Conservation (phyloP, 1,139 yeast genomes). For the Diutina catenulata region DNA sequence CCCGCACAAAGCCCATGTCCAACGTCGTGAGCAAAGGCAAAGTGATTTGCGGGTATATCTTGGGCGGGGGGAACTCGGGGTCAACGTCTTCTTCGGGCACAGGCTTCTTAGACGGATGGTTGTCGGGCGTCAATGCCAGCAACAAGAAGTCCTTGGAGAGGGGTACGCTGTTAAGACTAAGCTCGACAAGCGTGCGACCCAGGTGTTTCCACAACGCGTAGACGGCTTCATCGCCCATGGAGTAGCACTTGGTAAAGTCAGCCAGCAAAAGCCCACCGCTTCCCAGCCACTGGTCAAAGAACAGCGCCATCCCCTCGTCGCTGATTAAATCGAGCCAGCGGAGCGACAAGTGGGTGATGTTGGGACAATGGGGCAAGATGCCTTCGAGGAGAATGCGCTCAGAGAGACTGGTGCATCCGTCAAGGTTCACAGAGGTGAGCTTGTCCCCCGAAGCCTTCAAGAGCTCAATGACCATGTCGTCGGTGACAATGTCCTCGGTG, state of each 20-base stretch:
- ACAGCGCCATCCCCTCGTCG: constrained; percentile 45
- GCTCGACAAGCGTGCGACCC: constrained; percentile 48
- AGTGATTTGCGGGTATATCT: constrained; percentile 12
- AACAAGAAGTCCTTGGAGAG: constrained; percentile 38
- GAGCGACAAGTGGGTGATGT: constrained; percentile 42
- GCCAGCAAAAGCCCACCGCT: constrained; percentile 51
- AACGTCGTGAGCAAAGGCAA: constrained; percentile 49
- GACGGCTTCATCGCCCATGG: constrained; percentile 51
- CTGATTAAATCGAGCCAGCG: constrained; percentile 48
- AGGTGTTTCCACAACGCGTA: constrained; percentile 55
- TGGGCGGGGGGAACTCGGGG: background rate
- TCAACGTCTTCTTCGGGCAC: constrained; percentile 10
- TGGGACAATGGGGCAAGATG: constrained; percentile 43
- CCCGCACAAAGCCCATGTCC: constrained; percentile 68
- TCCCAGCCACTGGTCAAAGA: constrained; percentile 13
- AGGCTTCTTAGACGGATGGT: constrained; percentile 18
- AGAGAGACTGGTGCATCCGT: constrained; percentile 64
- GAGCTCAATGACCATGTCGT: constrained; percentile 55
- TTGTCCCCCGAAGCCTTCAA: constrained; percentile 47
- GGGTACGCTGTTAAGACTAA: constrained; percentile 61
- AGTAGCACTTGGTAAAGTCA: constrained; percentile 55
- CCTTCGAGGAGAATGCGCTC: constrained; percentile 53
- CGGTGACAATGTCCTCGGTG: constrained; percentile 55
- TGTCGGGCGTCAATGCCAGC: constrained; percentile 28
- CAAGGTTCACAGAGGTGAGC: constrained; percentile 45